phyloP scores from a whole-genome alignment of 371 early-diverging fungal species.

The Modicella reniformis region DNA sequence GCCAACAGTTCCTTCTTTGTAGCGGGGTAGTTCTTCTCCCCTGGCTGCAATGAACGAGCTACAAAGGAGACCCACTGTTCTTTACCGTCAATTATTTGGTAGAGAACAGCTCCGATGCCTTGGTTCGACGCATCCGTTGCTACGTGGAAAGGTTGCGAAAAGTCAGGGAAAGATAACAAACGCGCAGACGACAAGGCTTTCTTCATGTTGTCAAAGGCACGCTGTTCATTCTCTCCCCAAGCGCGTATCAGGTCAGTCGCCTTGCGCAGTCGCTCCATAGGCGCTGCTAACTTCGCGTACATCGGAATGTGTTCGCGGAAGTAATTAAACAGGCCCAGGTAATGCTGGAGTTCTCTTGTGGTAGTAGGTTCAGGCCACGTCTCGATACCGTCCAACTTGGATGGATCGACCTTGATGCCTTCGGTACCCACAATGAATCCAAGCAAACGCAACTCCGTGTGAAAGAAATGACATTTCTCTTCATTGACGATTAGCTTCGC shows the following conservation, averaged over 20 bases:
- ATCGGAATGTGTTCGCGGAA: background rate
- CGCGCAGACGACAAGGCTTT: too few species aligned
- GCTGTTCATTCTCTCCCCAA: too few species aligned
- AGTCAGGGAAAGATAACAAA: conserved; percentile 49
- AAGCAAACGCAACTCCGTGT: background rate
- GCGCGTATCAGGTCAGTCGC: background rate
- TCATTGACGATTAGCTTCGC: conserved; percentile 12
- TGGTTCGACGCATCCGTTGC: conserved; percentile 58
- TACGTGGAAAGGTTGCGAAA: conserved; percentile 39
- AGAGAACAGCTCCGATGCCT: conserved; percentile 51
- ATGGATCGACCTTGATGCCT: background rate
- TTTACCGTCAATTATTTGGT: conserved; percentile 10
- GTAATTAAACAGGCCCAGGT: background rate
- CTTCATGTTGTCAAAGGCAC: background rate
- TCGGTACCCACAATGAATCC: background rate
- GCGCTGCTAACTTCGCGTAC: background rate
- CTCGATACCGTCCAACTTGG: background rate
- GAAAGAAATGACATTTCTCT: background rate
- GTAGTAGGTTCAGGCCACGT: background rate
- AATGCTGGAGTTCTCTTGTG: background rate
- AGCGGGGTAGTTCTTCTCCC: conserved; percentile 19
- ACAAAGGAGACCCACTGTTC: conserved; percentile 16
- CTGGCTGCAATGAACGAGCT: conserved; percentile 4
- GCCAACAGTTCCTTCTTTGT: conserved; percentile 17
- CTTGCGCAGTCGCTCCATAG: background rate